phyloP scores from a whole-genome alignment of 2,329 filamentous ascomycete genomes.

The Lecanicillium sp. region DNA sequence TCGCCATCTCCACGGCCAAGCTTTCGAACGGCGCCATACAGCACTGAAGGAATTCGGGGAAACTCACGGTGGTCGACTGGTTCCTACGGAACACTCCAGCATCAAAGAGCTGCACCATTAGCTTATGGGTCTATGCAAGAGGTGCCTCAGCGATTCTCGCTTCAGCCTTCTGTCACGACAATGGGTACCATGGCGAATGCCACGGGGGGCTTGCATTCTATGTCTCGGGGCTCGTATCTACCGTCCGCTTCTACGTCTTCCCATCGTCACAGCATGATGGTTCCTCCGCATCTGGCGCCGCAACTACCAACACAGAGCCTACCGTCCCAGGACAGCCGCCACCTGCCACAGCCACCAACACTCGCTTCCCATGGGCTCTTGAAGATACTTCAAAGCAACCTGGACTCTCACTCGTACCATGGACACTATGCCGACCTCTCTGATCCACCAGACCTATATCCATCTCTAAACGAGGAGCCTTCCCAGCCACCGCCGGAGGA shows the following conservation, averaged over 20 bases:
- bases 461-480: conserved; percentile 65
- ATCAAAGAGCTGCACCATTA: conserved; percentile 49
- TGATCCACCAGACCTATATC: conserved; percentile 69
- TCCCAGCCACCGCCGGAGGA: conserved; percentile 68
- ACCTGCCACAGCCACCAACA: conserved; percentile 51
- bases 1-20: conserved; percentile 64
- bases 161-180: conserved; percentile 28
- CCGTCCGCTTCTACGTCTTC: conserved; percentile 11
- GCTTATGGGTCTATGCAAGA: conserved; percentile 55
- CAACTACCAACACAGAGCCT: conserved; percentile 43
- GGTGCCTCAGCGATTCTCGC: conserved; percentile 46
- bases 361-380: conserved; percentile 65
- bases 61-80: conserved; percentile 74
- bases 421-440: conserved; percentile 66
- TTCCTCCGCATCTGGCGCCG: conserved; percentile 38
- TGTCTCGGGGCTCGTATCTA: conserved; percentile 33
- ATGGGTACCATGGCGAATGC: conserved; percentile 1
- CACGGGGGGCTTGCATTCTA: conserved; percentile 42
- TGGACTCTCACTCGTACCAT: conserved; percentile 57
- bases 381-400: conserved; percentile 67
- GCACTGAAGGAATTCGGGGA: conserved; percentile 54
- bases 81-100: conserved; percentile 53
- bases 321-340: conserved; percentile 39
- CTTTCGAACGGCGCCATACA: conserved; percentile 63
- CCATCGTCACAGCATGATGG: conserved; percentile 49